Evolutionary conservation across 768 basidiomycete species (phyloP), one percentile per base, ranked within the genome.

Genomic region (Leucosporidium creatinivorum): DNA sequence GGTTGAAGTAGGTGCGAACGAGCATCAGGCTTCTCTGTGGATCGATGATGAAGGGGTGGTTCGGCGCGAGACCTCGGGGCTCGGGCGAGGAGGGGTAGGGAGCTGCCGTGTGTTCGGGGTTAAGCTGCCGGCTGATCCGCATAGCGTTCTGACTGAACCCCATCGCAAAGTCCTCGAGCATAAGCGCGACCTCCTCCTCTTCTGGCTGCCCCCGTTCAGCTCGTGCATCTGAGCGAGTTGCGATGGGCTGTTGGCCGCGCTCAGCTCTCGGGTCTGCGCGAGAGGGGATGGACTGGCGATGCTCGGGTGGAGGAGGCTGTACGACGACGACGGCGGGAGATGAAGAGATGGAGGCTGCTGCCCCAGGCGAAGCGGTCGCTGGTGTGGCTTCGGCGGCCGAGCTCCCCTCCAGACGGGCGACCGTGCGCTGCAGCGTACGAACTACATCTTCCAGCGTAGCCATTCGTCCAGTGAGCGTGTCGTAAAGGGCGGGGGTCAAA

Each of bases 131-230:
- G 13, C 51, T 60, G 25, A 33, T 49, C 21, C 55, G 51, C 15
- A 31, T 48, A 39, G 31, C 54, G 50, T 64, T 63, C 44, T 28
- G 13, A 5, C 57, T 54, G 33, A 58, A 21, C 2, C 47, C 58
- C 67, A 68, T 68, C 6, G 67, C 67, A 25, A 68, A 68, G 30
- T 64, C 67, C 62, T 68, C 67, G 30, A 68, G 62, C 67, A 68
- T 63, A 52, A 68, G 54, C 6, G 67, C 67, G 23, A 68, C 67
- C 55, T 68, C 67, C 25, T 63, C 62, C 17, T 68, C 62, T 49
- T 52, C 51, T 3, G 57, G 30, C 30, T 33, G 30, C 5, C 23
- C 31, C 3, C 57, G 15, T 18, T 58, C 57, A 30, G 39, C 57
- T 4, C 19, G 6, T 6, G 57, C 57, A n/a, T 17, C 57, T 12